These are phyloP conservation scores for Pichia pseudocactophila DNA, from an alignment of 805 yeast genomes.

Conservation along the genomic window DNA sequence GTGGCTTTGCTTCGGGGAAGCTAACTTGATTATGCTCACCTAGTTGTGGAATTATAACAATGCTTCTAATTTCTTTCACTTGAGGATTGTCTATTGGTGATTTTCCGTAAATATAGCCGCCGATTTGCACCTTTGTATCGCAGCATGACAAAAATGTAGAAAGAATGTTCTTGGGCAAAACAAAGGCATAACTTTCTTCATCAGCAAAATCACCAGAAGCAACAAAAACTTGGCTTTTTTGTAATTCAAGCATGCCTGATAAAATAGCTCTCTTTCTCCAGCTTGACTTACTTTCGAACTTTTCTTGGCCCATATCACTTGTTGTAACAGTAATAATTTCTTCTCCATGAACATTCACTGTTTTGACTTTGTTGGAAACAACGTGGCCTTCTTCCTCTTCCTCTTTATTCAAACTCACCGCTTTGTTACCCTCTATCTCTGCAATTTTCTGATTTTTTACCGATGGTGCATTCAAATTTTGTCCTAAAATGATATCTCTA, in stretches of 20 bases:
- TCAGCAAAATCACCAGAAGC: conserved; percentile 50
- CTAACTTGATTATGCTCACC: conserved; percentile 63
- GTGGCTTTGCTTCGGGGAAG: conserved; percentile 42
- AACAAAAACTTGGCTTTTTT: conserved; percentile 68
- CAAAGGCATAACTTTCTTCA: conserved; percentile 53
- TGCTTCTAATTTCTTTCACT: conserved; percentile 67
- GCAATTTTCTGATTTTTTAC: conserved; percentile 77
- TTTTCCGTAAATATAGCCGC: conserved; percentile 71
- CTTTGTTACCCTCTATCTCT: conserved; percentile 50
- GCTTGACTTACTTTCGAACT: conserved; percentile 75
- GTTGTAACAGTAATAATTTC: conserved; percentile 93
- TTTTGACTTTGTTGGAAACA: conserved; percentile 72
- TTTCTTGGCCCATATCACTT: conserved; percentile 74
- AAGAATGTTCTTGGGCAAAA: conserved; percentile 75
- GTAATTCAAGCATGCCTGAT: conserved; percentile 58
- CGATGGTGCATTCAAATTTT: conserved; percentile 86
- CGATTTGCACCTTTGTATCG: conserved; percentile 75
- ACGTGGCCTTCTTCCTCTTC: conserved; percentile 36
- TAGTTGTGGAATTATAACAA: conserved; percentile 81
- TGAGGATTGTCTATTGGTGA: conserved; percentile 63
- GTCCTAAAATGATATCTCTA: conserved; percentile 89
- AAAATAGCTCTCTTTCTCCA: conserved; percentile 89
- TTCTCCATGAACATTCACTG: conserved; percentile 91
- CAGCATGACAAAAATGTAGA: conserved; percentile 70
- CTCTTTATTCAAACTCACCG: conserved; percentile 27